A percentile compares a stretch with the other conserved stretches of the same genome.
Conservation (phyloP, 2,329 filamentous ascomycete genomes). For the Colletotrichum falcatum region DNA sequence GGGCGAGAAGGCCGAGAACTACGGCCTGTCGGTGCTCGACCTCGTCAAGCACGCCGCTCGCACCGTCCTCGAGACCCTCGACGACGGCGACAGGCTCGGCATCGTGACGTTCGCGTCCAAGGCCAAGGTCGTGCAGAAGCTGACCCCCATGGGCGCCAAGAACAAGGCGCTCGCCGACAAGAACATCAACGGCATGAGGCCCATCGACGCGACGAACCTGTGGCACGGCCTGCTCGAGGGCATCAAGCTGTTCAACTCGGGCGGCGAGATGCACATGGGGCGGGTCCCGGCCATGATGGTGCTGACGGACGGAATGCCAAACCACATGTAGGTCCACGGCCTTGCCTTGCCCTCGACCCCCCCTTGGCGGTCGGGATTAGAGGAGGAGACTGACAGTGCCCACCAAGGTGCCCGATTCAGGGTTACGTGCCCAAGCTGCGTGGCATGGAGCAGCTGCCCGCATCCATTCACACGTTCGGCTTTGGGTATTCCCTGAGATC, state of each 20-base stretch:
- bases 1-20: constrained; percentile 57
- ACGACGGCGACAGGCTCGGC: constrained; percentile 65
- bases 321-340: constrained; percentile 57
- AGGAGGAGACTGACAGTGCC: neutral
- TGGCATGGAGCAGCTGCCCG: constrained; percentile 53
- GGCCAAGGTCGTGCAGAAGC: constrained; percentile 57
- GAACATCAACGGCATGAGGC: constrained; percentile 57
- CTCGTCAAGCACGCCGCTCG: constrained; percentile 70
- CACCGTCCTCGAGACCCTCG: constrained; percentile 68
- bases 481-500: constrained; percentile 64
- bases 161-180: constrained; percentile 58
- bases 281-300: constrained; percentile 65
- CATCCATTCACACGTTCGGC: constrained; percentile 65
- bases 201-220: constrained; percentile 62
- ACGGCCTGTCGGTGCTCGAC: constrained; percentile 67
- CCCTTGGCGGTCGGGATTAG: neutral
- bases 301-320: constrained; percentile 67
- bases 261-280: constrained; percentile 45
- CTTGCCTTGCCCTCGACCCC: neutral
- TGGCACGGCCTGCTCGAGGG: constrained; percentile 69
- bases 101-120: constrained; percentile 66
- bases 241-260: constrained; percentile 58
- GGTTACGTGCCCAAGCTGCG: constrained; percentile 68
- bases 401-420: constrained; percentile 56
- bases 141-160: constrained; percentile 59